Evolutionary conservation across 345 rosid genomes (phyloP).

Genomic region (Bretschneidera sinensis): DNA sequence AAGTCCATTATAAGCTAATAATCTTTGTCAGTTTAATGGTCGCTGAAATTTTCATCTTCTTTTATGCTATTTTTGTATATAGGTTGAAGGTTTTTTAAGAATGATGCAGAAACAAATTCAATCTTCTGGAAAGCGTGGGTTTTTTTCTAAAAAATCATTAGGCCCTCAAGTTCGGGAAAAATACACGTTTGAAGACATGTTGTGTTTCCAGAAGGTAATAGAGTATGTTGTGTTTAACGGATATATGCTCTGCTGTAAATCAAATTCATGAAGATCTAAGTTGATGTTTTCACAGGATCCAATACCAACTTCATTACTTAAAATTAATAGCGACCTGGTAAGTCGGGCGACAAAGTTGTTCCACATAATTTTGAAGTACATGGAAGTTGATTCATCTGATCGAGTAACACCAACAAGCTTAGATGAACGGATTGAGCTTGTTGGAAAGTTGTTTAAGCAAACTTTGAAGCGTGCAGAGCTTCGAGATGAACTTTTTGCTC

Average conservation of each 20-base stretch:
- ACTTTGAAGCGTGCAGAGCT: slow-evolving; percentile 90
- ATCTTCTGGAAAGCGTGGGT: slow-evolving; percentile 82
- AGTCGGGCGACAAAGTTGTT: slow-evolving; percentile 86
- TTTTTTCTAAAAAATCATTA: slow-evolving; percentile 71
- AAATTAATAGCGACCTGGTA: slow-evolving; percentile 71
- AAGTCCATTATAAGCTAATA: background rate
- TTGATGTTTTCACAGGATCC: slow-evolving; percentile 59
- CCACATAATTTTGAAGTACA: slow-evolving; percentile 79
- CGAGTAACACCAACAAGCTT: slow-evolving; percentile 60
- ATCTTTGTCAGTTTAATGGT: background rate
- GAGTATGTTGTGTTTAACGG: background rate
- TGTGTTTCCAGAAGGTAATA: slow-evolving; percentile 88
- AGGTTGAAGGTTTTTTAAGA: slow-evolving; percentile 88
- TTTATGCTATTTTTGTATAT: slow-evolving; percentile 3
- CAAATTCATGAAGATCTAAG: slow-evolving; percentile 8
- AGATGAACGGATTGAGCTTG: slow-evolving; percentile 85
- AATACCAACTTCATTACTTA: slow-evolving; percentile 88
- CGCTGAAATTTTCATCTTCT: slow-evolving; percentile 4
- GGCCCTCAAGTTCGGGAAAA: slow-evolving; percentile 75
- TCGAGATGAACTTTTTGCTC: slow-evolving; percentile 93
- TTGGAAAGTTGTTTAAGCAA: slow-evolving; percentile 79
- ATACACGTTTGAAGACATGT: slow-evolving; percentile 93
- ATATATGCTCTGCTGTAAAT: background rate
- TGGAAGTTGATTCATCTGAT: slow-evolving; percentile 90
- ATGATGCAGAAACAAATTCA: slow-evolving; percentile 96